Base-by-base conservation (phyloP, 2,329 filamentous ascomycete genomes). In the Acarospora socialis region DNA sequence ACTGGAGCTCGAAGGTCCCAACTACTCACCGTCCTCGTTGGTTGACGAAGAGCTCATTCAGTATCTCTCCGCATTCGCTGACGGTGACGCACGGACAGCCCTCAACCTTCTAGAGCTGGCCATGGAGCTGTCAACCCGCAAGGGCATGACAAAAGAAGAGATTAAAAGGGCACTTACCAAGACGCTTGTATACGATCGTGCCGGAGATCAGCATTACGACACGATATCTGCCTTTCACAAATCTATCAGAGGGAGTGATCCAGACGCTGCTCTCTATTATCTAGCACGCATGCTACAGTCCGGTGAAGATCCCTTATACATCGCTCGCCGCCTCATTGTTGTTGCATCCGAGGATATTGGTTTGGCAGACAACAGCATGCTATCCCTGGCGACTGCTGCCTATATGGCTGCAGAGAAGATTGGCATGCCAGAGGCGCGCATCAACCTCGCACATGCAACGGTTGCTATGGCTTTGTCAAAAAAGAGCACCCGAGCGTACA, bases 151-250 rank as follows among this genome's bases (percentile, higher is more conserved):
- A 0, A 73, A 77, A 40, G 74, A 78, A 4, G 70, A 74, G 36
- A 73, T 98, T 50, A 93, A 93, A 51, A 64, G 73, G 1, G 70
- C 80, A 2, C 65, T 98, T 7, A 95, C 87, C 2, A 86, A 86
- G 51, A 95, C 87, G 0, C 65, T 95, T 2, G 84, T 95, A 9
- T 95, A 95, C 56, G 90, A 98, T 55, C 75, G 90, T 33, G 81
- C 81, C 0, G 87, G 90, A 32, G 90, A 98, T 55, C 83, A 93
- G 52, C 90, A 95, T 58, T 98, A 95, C 60, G 87, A 98, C 51
- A 90, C 81, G 32, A 95, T 98, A 48, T 92, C 82, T 1, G 90
- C 90, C 18, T 90, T 95, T 46, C 90, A 95, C 66, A 98, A 98
- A 49, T 84, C 84, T 2, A 77, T 95, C 7, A 79, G 90, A 27